Evolutionary conservation across 1,284 basidiomycete species (phyloP), one percentile per base, ranked within the genome.

Genomic region (Calocybe gambosa): DNA sequence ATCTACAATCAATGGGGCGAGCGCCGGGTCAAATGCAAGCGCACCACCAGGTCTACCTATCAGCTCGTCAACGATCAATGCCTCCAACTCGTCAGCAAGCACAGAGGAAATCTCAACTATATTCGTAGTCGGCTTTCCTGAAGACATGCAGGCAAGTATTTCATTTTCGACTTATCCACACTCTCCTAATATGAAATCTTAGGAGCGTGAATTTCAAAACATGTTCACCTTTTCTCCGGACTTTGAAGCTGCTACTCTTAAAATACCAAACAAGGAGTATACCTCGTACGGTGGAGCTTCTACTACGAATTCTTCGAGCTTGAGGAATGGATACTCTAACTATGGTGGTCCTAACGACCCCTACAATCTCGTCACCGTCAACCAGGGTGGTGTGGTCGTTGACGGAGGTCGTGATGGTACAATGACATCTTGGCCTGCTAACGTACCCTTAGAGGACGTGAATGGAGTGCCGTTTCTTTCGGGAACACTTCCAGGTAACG

Each of bases 201-300:
- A 94, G 89, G 92, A 98, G 70, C 91, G 95, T 18, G 95, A 99
- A 69, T 98, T 99, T 65, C 92, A 95, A 68, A 98, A 98, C 65
- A 96, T 99, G 88, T 99, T 99, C 65, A 91, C 93, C 2, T 99
- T 99, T 62, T 92, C 91, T 1, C 71, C 79, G 1, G 96, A 93
- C 9, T 99, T 99, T 60, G 95, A 99, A 64, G 96, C 95, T 13
- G 94, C 95, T 0, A 97, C 94, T 5, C 77, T 99, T 58, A 99
- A 98, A 75, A 92, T 96, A 50, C 95, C 95, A 1, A 87, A 89
- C 65, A 90, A 90, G 62, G 86, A 91, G 61, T 82, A 79, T 50
- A 84, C 83, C 16, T 77, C 81, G 35, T 89, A 87, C 55, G 79
- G 74, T 47, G 67, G 66, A 55, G 60, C 70, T 26, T 52, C 63